Evolutionary conservation across 1,284 basidiomycete species (phyloP).

Genomic region (Sporisorium iseilematis-ciliati): DNA sequence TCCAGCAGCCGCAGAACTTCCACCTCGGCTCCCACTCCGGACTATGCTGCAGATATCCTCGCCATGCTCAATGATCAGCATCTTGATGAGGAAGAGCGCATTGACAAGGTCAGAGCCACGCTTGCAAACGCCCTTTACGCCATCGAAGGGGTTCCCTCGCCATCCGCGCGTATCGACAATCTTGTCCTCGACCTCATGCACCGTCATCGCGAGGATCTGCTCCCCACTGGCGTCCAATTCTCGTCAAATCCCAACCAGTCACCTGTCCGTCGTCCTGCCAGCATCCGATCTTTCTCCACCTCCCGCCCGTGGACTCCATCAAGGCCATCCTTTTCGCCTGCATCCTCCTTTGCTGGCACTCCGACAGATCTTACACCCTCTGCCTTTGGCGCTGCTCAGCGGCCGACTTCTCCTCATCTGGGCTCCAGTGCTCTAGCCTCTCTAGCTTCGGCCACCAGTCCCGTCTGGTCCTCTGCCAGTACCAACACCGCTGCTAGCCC

Average conservation of each 20-base stretch:
- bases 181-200: slow-evolving; percentile 63
- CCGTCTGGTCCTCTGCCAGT: slow-evolving; percentile 25
- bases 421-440: slow-evolving; percentile 38
- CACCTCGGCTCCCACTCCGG: slow-evolving; percentile 26
- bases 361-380: slow-evolving; percentile 18
- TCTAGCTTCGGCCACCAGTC: slow-evolving; percentile 21
- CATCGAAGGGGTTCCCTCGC: slow-evolving; percentile 48
- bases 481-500: slow-evolving; percentile 32
- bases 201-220: slow-evolving; percentile 58
- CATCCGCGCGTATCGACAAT: slow-evolving; percentile 55
- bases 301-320: slow-evolving; percentile 57
- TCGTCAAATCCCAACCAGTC: slow-evolving; percentile 38
- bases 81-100: slow-evolving; percentile 60
- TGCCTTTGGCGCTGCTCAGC: slow-evolving; percentile 16
- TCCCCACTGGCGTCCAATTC: slow-evolving; percentile 55
- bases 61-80: slow-evolving; percentile 45
- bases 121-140: slow-evolving; percentile 45
- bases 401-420: slow-evolving; percentile 39
- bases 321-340: slow-evolving; percentile 46
- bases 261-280: slow-evolving; percentile 51
- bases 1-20: slow-evolving; percentile 41
- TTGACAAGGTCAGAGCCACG: slow-evolving; percentile 56
- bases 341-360: slow-evolving; percentile 32
- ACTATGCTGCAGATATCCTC: slow-evolving; percentile 45
- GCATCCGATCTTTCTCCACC: slow-evolving; percentile 52